Percentiles rank a stretch among this genome's conserved stretches.
Evolutionary conservation across 306 rosid genomes (phyloP).

Genomic region (Luffa aegyptiaca): DNA sequence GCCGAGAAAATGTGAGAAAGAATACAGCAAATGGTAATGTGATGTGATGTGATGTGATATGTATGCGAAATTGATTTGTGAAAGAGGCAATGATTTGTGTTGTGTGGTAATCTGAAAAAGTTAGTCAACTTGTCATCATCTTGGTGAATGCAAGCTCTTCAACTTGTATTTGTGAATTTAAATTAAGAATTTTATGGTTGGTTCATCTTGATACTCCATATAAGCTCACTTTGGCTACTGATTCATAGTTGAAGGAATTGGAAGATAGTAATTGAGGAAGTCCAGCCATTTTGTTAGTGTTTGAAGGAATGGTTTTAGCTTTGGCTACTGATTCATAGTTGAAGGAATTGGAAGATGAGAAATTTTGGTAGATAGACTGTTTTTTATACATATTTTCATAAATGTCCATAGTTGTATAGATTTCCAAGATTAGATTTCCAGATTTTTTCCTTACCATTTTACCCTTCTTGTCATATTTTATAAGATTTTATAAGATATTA

Average conservation of each 20-base stretch:
- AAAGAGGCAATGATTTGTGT: not conserved
- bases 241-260: not conserved
- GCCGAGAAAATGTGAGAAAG: not conserved
- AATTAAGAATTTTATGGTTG: not conserved
- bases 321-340: not conserved
- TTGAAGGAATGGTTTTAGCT: too few relatives aligned
- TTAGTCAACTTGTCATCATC: not conserved
- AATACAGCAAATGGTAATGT: not conserved
- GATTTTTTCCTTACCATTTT: too few relatives aligned
- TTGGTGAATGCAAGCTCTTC: conserved; percentile 5
- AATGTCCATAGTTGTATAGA: too few relatives aligned
- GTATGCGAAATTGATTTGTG: not conserved
- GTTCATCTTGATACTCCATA: not conserved
- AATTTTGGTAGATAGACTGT: too few relatives aligned
- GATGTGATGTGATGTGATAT: not conserved
- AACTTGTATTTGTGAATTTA: not conserved
- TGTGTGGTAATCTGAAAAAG: not conserved
- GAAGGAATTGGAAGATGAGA: not conserved
- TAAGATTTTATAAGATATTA: too few relatives aligned
- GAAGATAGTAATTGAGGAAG: not conserved
- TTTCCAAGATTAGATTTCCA: too few relatives aligned
- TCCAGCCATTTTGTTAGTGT: too few relatives aligned
- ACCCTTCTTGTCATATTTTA: too few relatives aligned
- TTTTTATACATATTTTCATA: too few relatives aligned
- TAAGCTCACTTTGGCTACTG: not conserved